Evolutionary conservation across 2,329 filamentous ascomycete species (phyloP), one percentile per base, ranked within the genome.

Genomic region (Grosmannia penicillata): DNA sequence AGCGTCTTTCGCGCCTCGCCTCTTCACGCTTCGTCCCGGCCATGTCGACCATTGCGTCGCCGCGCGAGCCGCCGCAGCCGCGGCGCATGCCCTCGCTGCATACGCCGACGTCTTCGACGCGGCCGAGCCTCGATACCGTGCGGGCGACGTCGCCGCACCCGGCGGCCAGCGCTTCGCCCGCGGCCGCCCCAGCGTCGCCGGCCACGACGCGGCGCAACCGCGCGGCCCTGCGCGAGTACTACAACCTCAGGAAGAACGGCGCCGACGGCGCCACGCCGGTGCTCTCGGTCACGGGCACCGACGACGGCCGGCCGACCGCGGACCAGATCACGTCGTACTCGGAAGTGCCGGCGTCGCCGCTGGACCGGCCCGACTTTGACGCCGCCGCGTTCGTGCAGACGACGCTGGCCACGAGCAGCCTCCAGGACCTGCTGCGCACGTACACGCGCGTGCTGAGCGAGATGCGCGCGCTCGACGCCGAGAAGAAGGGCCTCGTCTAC

Each of bases 401-500:
- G 33, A 60, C 82, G 13, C 62, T 86, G 6, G 65, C 65, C n/a
- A 66, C 65, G 38, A 72, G 73, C 51, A 68, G 70, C 6, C 62
- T 91, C 25, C 72, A 78, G 51, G 79, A 80, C 39, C 62, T 91
- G 38, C 54, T 91, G 51, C 67, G 67, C 38, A 65, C 79, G 1
- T 86, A 91, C 54, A 76, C 79, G 33, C 69, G 73, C 18, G 66
- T 89, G 9, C 59, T 89, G 48, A 71, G 75, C 47, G 89, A 96
- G 60, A 89, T 94, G 34, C 66, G 86, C 27, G 87, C 84, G 3
- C 67, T 98, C 15, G 91, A 96, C 52, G 89, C 89, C 19, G 91
- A 98, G 67, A 82, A 91, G 58, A 98, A 98, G 61, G 87, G 89
- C 2, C 62, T 98, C 44, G 91, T 98, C 5, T 98, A 98, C 57